phyloP scores from a whole-genome alignment of 129 eudicot species.

The Rutidosis leptorrhynchoides region DNA sequence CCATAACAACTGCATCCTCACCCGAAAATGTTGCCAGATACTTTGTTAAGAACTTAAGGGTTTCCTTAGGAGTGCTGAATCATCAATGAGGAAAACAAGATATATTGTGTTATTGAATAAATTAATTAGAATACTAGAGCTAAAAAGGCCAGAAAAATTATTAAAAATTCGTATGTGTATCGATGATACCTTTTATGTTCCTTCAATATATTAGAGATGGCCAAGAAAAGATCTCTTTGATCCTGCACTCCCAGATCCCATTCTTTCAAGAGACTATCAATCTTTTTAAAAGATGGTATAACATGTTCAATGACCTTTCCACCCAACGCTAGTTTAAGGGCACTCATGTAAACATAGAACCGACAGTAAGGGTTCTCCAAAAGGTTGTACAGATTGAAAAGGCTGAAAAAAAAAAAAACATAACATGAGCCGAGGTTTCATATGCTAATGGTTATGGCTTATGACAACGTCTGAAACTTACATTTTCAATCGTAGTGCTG shows the following conservation, averaged over 20 bases:
- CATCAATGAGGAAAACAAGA: slow-evolving; percentile 20
- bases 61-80: slow-evolving; percentile 81
- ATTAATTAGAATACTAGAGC: neutral
- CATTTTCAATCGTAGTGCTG: slow-evolving; percentile 76
- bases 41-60: slow-evolving; percentile 65
- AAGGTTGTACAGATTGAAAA: slow-evolving; percentile 84
- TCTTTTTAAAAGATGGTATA: slow-evolving; percentile 61
- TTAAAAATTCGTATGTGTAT: neutral
- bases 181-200: slow-evolving; percentile 65
- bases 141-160: neutral
- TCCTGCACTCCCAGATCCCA: slow-evolving; percentile 88
- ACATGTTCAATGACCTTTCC: slow-evolving; percentile 78
- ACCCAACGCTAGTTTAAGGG: slow-evolving; percentile 63
- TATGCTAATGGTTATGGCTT: no score
- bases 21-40: slow-evolving; percentile 79
- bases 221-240: slow-evolving; percentile 67
- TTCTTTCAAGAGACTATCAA: slow-evolving; percentile 69
- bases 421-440: slow-evolving; percentile 2
- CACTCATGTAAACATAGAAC: slow-evolving; percentile 74
- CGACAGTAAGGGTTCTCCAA: slow-evolving; percentile 79
- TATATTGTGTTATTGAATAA: neutral
- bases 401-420: slow-evolving; percentile 29
- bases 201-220: slow-evolving; percentile 64
- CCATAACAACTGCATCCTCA: slow-evolving; percentile 59
- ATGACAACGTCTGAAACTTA: no score